phyloP scores from a whole-genome alignment of 352 stramenopile genomes.

The Phytophthora pluvialis region DNA sequence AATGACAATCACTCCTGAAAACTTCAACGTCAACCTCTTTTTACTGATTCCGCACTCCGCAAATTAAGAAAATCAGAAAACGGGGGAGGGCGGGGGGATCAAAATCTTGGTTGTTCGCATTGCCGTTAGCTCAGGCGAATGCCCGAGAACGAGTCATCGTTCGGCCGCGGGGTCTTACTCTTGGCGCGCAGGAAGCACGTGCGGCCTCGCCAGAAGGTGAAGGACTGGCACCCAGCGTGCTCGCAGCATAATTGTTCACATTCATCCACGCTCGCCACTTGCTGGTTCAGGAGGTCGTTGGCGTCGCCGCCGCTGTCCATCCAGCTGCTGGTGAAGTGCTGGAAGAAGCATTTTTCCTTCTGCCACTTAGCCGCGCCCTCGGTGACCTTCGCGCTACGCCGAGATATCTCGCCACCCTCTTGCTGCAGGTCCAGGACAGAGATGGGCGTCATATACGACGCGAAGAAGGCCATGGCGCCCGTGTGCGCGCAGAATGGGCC shows the following conservation, averaged over 20 bases:
- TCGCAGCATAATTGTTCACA: conserved; percentile 73
- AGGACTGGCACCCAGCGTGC: conserved; percentile 64
- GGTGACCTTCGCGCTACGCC: conserved; percentile 2
- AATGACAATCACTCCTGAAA: conserved; percentile 38
- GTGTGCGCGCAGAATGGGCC: conserved; percentile 66
- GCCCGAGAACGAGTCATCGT: conserved; percentile 68
- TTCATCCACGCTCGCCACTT: conserved; percentile 61
- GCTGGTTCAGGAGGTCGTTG: conserved; percentile 69
- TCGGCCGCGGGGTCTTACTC: conserved; percentile 44
- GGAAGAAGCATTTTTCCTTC: conserved; percentile 69
- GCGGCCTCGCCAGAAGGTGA: conserved; percentile 70
- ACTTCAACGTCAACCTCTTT: conserved; percentile 45
- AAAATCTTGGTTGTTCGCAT: conserved; percentile 26
- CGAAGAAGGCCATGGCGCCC: conserved; percentile 42
- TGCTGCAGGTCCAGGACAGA: conserved; percentile 33
- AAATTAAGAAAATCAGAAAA: conserved; percentile 17
- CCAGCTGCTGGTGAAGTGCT: conserved; percentile 65
- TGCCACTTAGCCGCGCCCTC: conserved; percentile 10
- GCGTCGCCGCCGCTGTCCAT: conserved; percentile 71
- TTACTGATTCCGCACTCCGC: conserved; percentile 24
- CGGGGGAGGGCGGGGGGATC: no score
- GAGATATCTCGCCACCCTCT: conserved; percentile 15
- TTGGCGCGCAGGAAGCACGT: conserved; percentile 74
- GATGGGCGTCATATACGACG: conserved; percentile 72
- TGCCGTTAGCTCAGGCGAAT: conserved; percentile 45